Evolutionary conservation across 768 basidiomycete species (phyloP), one percentile per base, ranked within the genome.

Genomic region (Boletus huronensis): DNA sequence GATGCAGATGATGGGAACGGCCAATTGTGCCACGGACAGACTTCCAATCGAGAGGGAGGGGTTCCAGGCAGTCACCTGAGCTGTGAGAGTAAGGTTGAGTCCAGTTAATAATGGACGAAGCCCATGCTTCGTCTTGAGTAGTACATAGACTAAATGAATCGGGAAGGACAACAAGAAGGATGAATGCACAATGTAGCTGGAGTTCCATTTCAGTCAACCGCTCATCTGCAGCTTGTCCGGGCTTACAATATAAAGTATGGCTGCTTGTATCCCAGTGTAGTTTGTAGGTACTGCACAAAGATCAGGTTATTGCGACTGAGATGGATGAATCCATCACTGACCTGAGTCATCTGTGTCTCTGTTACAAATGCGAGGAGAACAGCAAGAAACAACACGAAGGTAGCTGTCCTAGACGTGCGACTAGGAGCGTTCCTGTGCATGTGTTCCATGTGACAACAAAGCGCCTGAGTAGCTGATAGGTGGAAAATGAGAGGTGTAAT

Each of bases 231-330:
- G 28, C 4, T 5, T 41, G n/a, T 14, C 9, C 41, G 9, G 16
- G 67, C 88, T 57, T 63, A 91, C 91, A 94, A 91, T 57, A 92
- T 75, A 64, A 98, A 88, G 77, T 85, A 96, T 0, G 96, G 91
- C 55, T 97, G 90, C 49, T 84, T 79, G 73, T 90, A 99, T 32
- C 77, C 82, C 29, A 92, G 73, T 1, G 78, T 79, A 1, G 83
- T 83, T 69, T 93, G 90, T 14, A 96, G 83, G 72, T 93, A 87
- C 90, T 93, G 57, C 40, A 52, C 42, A 36, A 48, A 6, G 43
- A 31, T 64, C 28, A 64, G 50, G 36, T 31, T 16, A 43, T 17
- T 26, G 26, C 13, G 28, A 25, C 13, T 25, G 26, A 17, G n/a
- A 44, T 26, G 19, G 25, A 43, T 26, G 26, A 43, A 25, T 23